phyloP scores from a whole-genome alignment of 768 basidiomycete species.

The Lactifluus subvellereus region DNA sequence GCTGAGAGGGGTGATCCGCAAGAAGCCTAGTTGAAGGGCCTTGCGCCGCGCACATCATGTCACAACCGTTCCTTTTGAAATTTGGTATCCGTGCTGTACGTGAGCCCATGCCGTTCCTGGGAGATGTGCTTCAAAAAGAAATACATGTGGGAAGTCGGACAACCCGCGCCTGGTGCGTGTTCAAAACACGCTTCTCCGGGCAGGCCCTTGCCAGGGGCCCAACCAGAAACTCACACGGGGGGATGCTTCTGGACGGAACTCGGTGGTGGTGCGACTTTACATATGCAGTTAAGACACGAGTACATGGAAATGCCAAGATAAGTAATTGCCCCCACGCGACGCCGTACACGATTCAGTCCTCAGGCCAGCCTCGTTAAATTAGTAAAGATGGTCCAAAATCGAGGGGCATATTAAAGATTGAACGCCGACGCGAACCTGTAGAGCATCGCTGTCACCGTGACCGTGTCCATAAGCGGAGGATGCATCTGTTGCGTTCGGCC shows the following conservation, averaged over 20 bases:
- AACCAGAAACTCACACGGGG: conserved; percentile 14
- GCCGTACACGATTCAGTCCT: conserved; percentile 18
- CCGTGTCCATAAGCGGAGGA: conserved; percentile 86
- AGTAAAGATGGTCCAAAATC: conserved; percentile 16
- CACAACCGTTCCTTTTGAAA: conserved; percentile 5
- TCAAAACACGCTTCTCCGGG: conserved; percentile 20
- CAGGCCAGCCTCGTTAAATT: conserved; percentile 21
- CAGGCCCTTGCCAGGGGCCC: conserved; percentile 16
- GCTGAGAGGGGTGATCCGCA: conserved; percentile 27
- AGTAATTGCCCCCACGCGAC: conserved; percentile 21
- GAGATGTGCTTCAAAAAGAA: conserved; percentile 12
- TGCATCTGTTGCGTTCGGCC: conserved; percentile 52
- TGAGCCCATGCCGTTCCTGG: conserved; percentile 11
- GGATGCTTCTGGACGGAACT: conserved; percentile 21
- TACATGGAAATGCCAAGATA: conserved; percentile 24
- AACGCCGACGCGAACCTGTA: conserved; percentile 67
- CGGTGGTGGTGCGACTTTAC: conserved; percentile 18
- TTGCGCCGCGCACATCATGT: conserved; percentile 8
- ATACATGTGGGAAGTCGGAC: conserved; percentile 15
- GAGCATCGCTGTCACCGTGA: conserved; percentile 79
- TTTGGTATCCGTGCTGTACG: conserved; percentile 4
- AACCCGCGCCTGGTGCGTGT: conserved; percentile 13
- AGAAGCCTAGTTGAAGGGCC: conserved; percentile 52
- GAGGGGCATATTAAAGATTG: conserved; percentile 30
- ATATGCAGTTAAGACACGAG: conserved; percentile 21